Evolutionary conservation across 208 protist genomes (phyloP), one percentile per base, ranked within the genome.

Genomic region (Endotrypanum monterogeii): DNA sequence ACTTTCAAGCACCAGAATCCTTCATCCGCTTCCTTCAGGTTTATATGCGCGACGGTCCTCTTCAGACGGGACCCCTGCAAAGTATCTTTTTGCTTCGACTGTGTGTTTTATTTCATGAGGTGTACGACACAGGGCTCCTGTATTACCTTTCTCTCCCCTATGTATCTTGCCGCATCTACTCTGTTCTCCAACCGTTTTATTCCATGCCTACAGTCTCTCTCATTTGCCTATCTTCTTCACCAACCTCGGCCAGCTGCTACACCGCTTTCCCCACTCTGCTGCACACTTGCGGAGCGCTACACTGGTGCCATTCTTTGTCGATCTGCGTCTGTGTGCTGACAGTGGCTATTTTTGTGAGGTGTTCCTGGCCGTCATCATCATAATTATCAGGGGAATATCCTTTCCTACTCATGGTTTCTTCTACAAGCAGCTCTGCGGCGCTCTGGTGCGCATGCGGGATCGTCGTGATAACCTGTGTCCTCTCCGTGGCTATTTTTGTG

Each of bases 401-500:
- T 20, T 25, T 37, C 44, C 37, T n/a, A 39, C 48, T 55, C n/a
- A 68, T 68, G 63, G 28, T 54, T 14, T 68, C 63, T 54, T 39
- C 39, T 54, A 9, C 20, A 32, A 54, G 39, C 14, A 68, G 44
- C 63, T 12, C 63, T 51, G 25, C 25, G 7, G 44, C 63, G n/a
- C 63, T 68, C 11, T 51, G n/a, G 63, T 37, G 44, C 28, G 63
- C 46, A 12, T 54, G 63, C 63, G 63, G n/a, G 44, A 39, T 55
- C 50, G 48, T 70, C 8, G 30, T 9, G 25, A 9, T 70, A 32
- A 23, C 39, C 6, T 56, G 66, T 11, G 66, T 32, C 28, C 41
- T 70, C 28, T 37, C 48, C 16, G 9, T 32, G 7, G 66, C 48
- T 23, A 4, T 58, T 23, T 14, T 70, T 18, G 20, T 73, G 18